Evolutionary conservation across 441 rosid species (phyloP), one percentile per base, ranked within the genome.

Genomic region (Macaranga tanarius): DNA sequence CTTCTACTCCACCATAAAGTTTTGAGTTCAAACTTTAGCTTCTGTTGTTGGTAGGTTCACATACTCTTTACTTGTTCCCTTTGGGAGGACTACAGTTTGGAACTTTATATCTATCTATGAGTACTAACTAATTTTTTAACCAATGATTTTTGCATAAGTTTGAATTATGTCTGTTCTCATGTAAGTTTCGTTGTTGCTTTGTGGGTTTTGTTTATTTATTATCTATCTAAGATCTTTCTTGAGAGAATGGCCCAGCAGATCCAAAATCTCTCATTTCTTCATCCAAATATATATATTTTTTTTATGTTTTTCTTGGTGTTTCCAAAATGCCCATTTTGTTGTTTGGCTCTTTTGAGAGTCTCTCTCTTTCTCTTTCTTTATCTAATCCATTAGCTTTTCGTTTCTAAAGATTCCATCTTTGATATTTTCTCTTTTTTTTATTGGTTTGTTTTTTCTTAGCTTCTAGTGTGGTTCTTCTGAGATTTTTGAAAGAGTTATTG

Each of bases 241-340:
- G 87, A 72, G 77, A 73, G 75, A 68, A 71, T 74, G 76, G 71
- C 80, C 83, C 73, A 66, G 77, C 79, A 79, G 85, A 84, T 84
- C 85, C 87, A 81, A 71, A 67, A 65, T 25, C 67, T 67, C 19
- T 66, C 81, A 58, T 81, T 73, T n/a, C n/a, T n/a, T 77, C 72
- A 22, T 66, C 58, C 55, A 10, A 22, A n/a, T n/a, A n/a, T n/a
- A n/a, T 67, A 19, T 17, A n/a, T n/a, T n/a, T 34, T 34, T 34
- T 34, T 1, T 16, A 3, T 1, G n/a, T 50, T 64, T 77, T 71
- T 79, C 75, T 73, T 73, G 76, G 56, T 66, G 70, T 79, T 79
- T 73, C 78, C 65, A 61, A 71, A 79, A 57, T 69, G 48, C 79
- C 78, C 69, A 67, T 72, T 75, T 67, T 59, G 42, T 50, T 69